Base-by-base conservation (phyloP, 805 yeast genomes). In the Kodamaea leandrae region DNA sequence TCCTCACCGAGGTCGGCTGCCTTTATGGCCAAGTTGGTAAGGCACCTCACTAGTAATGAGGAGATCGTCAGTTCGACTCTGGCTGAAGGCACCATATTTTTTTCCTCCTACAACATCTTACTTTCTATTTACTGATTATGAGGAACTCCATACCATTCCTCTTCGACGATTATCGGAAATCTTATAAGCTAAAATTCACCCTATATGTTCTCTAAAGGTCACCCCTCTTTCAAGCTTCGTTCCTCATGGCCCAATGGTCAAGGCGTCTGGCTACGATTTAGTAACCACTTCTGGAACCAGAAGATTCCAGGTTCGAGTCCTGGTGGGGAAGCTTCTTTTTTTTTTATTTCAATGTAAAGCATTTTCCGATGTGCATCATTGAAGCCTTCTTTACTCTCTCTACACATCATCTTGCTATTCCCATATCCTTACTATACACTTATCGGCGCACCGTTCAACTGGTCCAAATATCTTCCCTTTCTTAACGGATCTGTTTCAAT, bases 161-260 rank as follows among this genome's bases (percentile, higher is more conserved):
- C n/a, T n/a, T n/a, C n/a, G n/a, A n/a, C n/a, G n/a, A n/a, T n/a
- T n/a, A n/a, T n/a, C n/a, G n/a, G n/a, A n/a, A n/a, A n/a, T n/a
- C n/a, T n/a, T n/a, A n/a, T n/a, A n/a, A n/a, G n/a, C n/a, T n/a
- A n/a, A n/a, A n/a, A n/a, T n/a, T n/a, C n/a, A n/a, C n/a, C n/a
- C n/a, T n/a, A n/a, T n/a, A n/a, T n/a, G n/a, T n/a, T n/a, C n/a
- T n/a, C n/a, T n/a, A n/a, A n/a, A n/a, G n/a, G n/a, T 10, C 6
- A 4, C 16, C 17, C 7, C 21, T 6, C 13, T 27, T 16, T 27
- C 23, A 37, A 37, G 41, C 41, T 37, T 66, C 71, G 72, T 77
- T 77, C 82, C 81, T 77, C 81, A 78, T 77, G 81, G 81, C 82
- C 82, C 80, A 77, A 77, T 76, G 81, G 81, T 76, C 78, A 76